Base-by-base conservation (phyloP, 2,329 filamentous ascomycete species). In the Ilyonectria sp. region DNA sequence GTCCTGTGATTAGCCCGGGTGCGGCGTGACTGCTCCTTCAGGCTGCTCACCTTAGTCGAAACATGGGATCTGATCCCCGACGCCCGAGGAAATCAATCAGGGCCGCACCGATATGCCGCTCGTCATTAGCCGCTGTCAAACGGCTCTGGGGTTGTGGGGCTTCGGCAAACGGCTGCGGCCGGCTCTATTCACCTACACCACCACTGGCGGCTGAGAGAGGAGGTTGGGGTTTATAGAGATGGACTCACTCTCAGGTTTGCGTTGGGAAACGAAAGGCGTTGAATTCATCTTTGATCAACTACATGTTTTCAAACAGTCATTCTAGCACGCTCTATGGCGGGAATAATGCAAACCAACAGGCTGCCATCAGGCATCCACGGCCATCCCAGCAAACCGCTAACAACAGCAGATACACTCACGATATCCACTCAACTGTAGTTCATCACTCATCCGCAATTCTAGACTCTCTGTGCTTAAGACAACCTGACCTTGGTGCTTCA, bases 101-200 rank as follows among this genome's bases (percentile, higher is more conserved):
- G 40, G 40, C n/a, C 8, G 40, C 17, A n/a, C 8, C n/a, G 40
- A 17, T 43, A 43, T 43, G 40, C 40, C n/a, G 40, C 15, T n/a
- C 47, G 47, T 23, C 31, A n/a, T 33, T 33, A 52, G 49, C 29
- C 49, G 49, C 49, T 53, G 49, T 53, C 49, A 33, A 33, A 6
- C 29, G 47, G 3, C 26, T 33, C 47, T 52, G 19, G 26, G 29
- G n/a, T 23, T 49, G 46, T 29, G 46, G 46, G 15, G 46, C 44
- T 7, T 23, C 21, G 19, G 44, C 44, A 47, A 11, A 9, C 44
- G 4, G 44, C 13, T 15, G 19, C 44, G 4, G 44, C 13, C 26
- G 21, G 44, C 21, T 23, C 44, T 9, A 21, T 50, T 7, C 47
- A n/a, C 47, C 15, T 15, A 23, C 46, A 26, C 23, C 46, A 50